These are phyloP conservation scores for Mrakiaceae sp. DNA, from an alignment of 1,284 basidiomycete genomes.

Conservation along the genomic window DNA sequence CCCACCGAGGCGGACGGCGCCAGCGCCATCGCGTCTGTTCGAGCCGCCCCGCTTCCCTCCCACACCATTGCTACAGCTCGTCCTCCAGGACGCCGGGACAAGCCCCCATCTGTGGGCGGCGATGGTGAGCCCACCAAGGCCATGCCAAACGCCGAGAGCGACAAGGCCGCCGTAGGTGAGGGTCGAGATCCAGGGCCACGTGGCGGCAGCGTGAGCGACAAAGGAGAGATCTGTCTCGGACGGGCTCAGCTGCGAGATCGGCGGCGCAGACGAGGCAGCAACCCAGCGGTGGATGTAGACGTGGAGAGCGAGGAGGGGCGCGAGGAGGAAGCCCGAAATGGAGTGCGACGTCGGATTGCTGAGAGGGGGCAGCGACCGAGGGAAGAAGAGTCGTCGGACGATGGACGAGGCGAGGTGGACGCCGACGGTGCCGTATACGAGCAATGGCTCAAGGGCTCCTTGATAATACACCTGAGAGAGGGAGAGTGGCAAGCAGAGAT, in stretches of 20 bases:
- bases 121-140: neutral
- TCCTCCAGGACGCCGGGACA: neutral
- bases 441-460: no score
- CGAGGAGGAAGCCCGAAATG: slow-evolving; percentile 2
- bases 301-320: neutral
- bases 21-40: no score
- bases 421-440: no score
- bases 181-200: neutral
- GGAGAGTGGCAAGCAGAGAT: no score
- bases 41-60: neutral
- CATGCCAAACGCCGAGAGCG: neutral
- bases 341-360: neutral
- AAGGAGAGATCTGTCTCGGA: slow-evolving; percentile 3
- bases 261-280: neutral
- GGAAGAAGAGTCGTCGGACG: neutral
- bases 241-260: slow-evolving; percentile 1
- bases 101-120: neutral
- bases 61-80: neutral
- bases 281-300: neutral
- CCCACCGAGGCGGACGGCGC: neutral
- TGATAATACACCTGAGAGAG: no score
- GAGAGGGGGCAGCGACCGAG: neutral
- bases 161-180: neutral
- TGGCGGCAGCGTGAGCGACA: neutral
- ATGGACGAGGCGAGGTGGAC: neutral